Evolutionary conservation across 1,284 basidiomycete species (phyloP).

Genomic region (Ustilago cynodontis): DNA sequence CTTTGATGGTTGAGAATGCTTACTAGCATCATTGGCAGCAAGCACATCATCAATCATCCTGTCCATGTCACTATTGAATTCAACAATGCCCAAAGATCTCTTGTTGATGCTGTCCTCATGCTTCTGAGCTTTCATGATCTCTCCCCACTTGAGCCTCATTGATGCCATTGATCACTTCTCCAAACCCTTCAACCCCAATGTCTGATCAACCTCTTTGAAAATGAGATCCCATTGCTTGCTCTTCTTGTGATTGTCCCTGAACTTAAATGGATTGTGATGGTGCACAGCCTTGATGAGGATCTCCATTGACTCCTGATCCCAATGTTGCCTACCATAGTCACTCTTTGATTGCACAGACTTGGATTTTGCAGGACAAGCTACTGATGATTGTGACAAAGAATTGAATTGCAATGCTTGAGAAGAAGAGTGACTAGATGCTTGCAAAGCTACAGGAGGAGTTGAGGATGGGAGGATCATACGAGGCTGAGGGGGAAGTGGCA

Average conservation of each 20-base stretch:
- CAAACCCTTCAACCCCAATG: no score
- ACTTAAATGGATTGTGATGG: neutral
- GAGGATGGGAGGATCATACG: neutral
- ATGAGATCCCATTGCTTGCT: neutral
- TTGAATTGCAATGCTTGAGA: neutral
- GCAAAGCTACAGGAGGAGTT: neutral
- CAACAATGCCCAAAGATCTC: no score
- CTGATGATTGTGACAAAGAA: neutral
- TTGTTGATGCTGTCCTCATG: no score
- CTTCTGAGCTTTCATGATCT: no score
- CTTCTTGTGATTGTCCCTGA: neutral
- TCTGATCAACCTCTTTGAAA: no score
- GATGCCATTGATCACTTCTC: no score
- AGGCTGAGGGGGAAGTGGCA: no score
- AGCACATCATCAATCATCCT: no score
- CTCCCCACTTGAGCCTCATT: no score
- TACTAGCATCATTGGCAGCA: no score
- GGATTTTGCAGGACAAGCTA: neutral
- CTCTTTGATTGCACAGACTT: neutral
- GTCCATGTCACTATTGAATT: no score
- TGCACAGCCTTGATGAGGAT: conserved; percentile 1
- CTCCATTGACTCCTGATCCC: neutral
- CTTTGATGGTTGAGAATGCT: no score
- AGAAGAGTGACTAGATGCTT: neutral
- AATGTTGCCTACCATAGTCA: neutral